Evolutionary conservation across 1,139 yeast genomes (phyloP).

Genomic region (Lodderomyces theae): DNA sequence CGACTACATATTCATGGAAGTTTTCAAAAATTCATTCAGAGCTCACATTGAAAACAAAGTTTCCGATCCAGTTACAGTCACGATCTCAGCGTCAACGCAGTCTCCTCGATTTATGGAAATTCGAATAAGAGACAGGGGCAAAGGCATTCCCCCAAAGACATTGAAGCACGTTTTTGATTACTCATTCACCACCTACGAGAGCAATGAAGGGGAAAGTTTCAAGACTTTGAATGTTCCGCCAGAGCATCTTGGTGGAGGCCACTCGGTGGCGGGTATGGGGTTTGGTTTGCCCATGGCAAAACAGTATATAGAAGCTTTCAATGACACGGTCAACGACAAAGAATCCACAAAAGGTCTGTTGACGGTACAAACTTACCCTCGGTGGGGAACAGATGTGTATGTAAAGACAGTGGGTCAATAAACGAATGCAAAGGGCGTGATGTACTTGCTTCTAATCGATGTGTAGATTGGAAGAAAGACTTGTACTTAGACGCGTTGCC

Average conservation of each 20-base stretch:
- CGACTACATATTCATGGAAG: slow-evolving; percentile 81
- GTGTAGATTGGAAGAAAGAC: too few relatives aligned
- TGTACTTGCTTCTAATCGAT: too few relatives aligned
- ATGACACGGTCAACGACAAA: slow-evolving; percentile 26
- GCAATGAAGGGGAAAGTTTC: slow-evolving; percentile 55
- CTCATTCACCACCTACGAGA: slow-evolving; percentile 75
- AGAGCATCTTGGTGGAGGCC: slow-evolving; percentile 53
- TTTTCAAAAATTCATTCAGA: slow-evolving; percentile 82
- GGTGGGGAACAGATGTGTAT: slow-evolving; percentile 69
- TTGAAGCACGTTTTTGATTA: slow-evolving; percentile 75
- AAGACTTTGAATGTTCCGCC: slow-evolving; percentile 69
- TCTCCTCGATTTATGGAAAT: slow-evolving; percentile 50
- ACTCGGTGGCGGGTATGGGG: slow-evolving; percentile 92
- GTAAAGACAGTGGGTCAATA: slow-evolving; percentile 22
- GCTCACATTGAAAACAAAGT: slow-evolving; percentile 75
- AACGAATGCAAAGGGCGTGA: too few relatives aligned
- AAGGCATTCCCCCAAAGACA: slow-evolving; percentile 72
- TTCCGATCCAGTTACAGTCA: slow-evolving; percentile 60
- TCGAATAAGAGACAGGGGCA: slow-evolving; percentile 81
- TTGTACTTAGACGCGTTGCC: too few relatives aligned
- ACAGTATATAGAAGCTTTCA: slow-evolving; percentile 46
- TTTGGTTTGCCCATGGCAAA: slow-evolving; percentile 87
- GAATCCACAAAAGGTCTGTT: slow-evolving; percentile 53
- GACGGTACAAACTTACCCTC: slow-evolving; percentile 74
- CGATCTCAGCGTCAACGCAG: slow-evolving; percentile 53